These are phyloP conservation scores for Psilocybe cubensis DNA, from an alignment of 768 basidiomycete species.

Conservation along the genomic window DNA sequence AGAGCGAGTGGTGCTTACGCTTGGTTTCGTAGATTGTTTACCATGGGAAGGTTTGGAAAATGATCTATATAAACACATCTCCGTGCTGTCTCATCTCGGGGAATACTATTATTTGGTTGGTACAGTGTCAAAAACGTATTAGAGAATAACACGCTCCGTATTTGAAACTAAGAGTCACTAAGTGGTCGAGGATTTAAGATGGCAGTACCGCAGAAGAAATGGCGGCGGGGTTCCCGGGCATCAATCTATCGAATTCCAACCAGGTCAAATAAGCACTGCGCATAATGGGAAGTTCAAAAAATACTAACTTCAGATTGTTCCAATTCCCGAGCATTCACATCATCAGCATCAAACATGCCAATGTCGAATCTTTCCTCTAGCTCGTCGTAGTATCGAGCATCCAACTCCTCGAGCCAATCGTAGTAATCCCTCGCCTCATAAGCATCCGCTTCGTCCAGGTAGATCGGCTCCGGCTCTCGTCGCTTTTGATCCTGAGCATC, in stretches of 20 bases:
- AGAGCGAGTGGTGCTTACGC: too few relatives aligned
- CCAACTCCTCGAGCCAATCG: not conserved
- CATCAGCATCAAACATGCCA: not conserved
- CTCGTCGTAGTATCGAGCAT: not conserved
- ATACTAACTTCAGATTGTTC: not conserved
- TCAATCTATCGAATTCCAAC: not conserved
- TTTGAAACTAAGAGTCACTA: too few relatives aligned
- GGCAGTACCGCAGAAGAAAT: not conserved
- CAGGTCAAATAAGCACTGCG: not conserved
- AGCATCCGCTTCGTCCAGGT: not conserved
- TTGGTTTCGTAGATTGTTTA: too few relatives aligned
- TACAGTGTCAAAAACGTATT: too few relatives aligned
- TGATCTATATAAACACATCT: too few relatives aligned
- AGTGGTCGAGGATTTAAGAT: not conserved
- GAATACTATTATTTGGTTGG: too few relatives aligned
- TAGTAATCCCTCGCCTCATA: not conserved
- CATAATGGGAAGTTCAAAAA: not conserved
- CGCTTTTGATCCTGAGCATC: not conserved
- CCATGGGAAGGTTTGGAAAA: too few relatives aligned
- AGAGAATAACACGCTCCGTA: too few relatives aligned
- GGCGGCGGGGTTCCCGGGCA: not conserved
- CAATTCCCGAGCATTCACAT: not conserved
- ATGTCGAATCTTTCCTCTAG: not conserved
- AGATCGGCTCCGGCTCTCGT: not conserved
- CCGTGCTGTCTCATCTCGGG: too few relatives aligned